Evolutionary conservation across 805 yeast species (phyloP).

Genomic region (Barnettozyma siamensis): DNA sequence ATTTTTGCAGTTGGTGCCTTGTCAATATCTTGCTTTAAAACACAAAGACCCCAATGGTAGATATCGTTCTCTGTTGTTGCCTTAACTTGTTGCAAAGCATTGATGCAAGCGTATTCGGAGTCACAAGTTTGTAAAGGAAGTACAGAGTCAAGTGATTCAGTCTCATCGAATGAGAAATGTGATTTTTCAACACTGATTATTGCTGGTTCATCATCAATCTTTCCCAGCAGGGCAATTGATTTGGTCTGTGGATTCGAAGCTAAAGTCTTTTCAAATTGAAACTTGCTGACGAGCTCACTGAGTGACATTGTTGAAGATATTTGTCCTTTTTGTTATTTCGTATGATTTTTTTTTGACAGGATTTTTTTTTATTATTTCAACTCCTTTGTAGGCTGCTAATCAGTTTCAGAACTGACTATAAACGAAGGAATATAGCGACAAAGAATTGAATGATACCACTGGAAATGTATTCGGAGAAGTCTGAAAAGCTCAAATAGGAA

Average conservation of each 20-base stretch:
- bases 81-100: slow-evolving; percentile 23
- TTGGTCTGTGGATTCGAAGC: slow-evolving; percentile 64
- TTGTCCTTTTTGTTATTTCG: too few relatives aligned
- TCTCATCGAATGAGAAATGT: slow-evolving; percentile 42
- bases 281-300: slow-evolving; percentile 23
- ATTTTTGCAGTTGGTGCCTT: slow-evolving; percentile 58
- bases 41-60: slow-evolving; percentile 72
- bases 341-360: too few relatives aligned
- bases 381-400: too few relatives aligned
- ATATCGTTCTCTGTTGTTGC: slow-evolving; percentile 70
- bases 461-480: too few relatives aligned
- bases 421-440: too few relatives aligned
- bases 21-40: slow-evolving; percentile 41
- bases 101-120: slow-evolving; percentile 9
- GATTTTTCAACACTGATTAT: slow-evolving; percentile 71
- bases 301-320: slow-evolving; percentile 20
- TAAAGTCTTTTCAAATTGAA: slow-evolving; percentile 43
- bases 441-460: too few relatives aligned
- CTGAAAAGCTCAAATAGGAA: too few relatives aligned
- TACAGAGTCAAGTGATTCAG: slow-evolving; percentile 16
- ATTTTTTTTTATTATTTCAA: too few relatives aligned
- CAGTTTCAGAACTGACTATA: too few relatives aligned
- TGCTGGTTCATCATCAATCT: slow-evolving; percentile 54
- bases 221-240: slow-evolving; percentile 60
- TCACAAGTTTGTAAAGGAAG: slow-evolving; percentile 12